A percentile compares a stretch with the other conserved stretches of the same genome.
phyloP scores from a whole-genome alignment of 768 basidiomycete species.

The Boletus eberwhitei region DNA sequence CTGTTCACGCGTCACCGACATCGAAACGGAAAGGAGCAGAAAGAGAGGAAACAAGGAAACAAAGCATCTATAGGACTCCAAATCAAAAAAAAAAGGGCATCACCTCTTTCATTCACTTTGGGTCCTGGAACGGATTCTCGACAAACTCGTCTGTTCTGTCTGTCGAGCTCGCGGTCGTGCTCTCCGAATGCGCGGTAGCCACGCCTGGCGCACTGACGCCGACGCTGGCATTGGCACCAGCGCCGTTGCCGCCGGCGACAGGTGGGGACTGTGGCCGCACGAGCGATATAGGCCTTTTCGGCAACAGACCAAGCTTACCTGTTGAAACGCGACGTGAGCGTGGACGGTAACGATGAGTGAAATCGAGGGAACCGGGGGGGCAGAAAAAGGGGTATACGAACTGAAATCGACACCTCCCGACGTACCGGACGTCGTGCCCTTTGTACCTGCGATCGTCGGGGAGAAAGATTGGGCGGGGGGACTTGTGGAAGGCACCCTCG shows the following conservation, averaged over 20 bases:
- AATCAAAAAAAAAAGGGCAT: not conserved
- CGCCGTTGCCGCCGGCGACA: not conserved
- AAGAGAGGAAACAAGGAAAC: not conserved
- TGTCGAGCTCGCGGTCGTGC: slow-evolving; percentile 22
- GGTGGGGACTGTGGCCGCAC: slow-evolving; percentile 32
- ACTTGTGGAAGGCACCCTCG: not conserved
- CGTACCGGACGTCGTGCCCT: slow-evolving; percentile 13
- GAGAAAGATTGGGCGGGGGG: slow-evolving; percentile 9
- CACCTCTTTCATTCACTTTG: not conserved
- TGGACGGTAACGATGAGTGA: not conserved
- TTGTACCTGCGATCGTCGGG: slow-evolving; percentile 2
- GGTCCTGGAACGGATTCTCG: slow-evolving; percentile 73
- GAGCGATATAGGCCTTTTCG: slow-evolving; percentile 71
- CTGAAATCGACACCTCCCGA: slow-evolving; percentile 32
- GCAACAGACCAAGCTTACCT: slow-evolving; percentile 70
- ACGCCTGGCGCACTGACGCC: slow-evolving; percentile 4
- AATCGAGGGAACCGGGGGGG: too few species aligned
- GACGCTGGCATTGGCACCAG: not conserved
- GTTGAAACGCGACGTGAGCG: not conserved
- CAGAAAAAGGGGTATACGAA: slow-evolving; percentile 8
- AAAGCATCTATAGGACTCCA: not conserved
- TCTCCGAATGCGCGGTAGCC: slow-evolving; percentile 9
- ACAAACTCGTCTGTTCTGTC: slow-evolving; percentile 63
- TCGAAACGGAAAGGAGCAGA: not conserved
- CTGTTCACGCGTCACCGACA: not conserved